These are phyloP conservation scores for Volvox africanus DNA, from an alignment of 139 green algal species.

Conservation along the genomic window DNA sequence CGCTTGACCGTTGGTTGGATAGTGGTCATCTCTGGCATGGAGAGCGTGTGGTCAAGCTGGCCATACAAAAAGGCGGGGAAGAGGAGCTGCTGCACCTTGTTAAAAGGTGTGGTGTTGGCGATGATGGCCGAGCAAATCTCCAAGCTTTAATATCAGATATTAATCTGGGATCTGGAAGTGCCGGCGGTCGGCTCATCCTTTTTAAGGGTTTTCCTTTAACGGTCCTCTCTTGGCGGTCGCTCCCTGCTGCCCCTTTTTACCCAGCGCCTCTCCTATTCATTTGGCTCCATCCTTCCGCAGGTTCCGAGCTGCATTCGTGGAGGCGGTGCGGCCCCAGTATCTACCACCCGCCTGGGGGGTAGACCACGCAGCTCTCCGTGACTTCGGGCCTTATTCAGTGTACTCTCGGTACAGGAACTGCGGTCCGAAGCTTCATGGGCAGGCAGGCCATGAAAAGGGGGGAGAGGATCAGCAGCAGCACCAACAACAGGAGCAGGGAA, in stretches of 20 bases:
- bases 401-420: conserved; percentile 34
- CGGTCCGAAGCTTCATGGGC: neutral
- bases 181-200: too few relatives aligned
- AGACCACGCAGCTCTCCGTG: conserved; percentile 59
- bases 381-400: conserved; percentile 69
- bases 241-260: neutral
- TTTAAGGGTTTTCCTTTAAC: too few relatives aligned
- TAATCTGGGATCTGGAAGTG: too few relatives aligned
- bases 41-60: conserved; percentile 67
- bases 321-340: conserved; percentile 68
- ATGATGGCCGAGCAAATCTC: too few relatives aligned
- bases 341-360: conserved; percentile 78
- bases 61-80: conserved; percentile 63
- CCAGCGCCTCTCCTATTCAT: too few relatives aligned
- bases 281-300: conserved; percentile 1
- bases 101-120: conserved; percentile 20
- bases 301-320: conserved; percentile 78
- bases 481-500: neutral
- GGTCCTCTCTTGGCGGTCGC: too few relatives aligned
- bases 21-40: conserved; percentile 79
- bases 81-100: conserved; percentile 70
- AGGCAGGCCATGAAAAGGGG: neutral
- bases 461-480: neutral
- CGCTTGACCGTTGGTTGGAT: conserved; percentile 20
- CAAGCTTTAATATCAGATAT: too few relatives aligned